phyloP scores from a whole-genome alignment of 495 filamentous ascomycete genomes.

The Penicillium crystallinum region DNA sequence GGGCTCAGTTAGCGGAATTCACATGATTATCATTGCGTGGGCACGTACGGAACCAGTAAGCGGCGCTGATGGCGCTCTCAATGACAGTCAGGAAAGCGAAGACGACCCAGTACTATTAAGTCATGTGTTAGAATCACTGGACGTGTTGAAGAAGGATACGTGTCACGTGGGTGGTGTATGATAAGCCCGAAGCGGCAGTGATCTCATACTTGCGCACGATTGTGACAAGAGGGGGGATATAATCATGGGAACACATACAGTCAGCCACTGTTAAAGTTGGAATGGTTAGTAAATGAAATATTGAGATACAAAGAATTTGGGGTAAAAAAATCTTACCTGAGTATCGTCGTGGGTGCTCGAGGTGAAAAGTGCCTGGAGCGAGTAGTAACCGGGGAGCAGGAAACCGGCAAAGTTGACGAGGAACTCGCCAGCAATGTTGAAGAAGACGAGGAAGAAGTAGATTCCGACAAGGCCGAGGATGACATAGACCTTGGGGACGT shows the following conservation, averaged over 20 bases:
- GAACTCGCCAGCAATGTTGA: slow-evolving; percentile 97
- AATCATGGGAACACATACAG: slow-evolving; percentile 52
- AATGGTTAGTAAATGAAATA: slow-evolving; percentile 11
- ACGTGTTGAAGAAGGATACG: neutral
- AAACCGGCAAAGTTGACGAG: slow-evolving; percentile 97
- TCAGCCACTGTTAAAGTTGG: slow-evolving; percentile 51
- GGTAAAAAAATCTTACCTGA: slow-evolving; percentile 53
- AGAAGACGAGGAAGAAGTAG: slow-evolving; percentile 98
- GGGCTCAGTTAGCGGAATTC: slow-evolving; percentile 8
- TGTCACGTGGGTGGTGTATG: slow-evolving; percentile 23
- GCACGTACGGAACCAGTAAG: slow-evolving; percentile 92
- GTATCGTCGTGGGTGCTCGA: slow-evolving; percentile 80
- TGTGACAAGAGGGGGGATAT: neutral
- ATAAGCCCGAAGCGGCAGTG: slow-evolving; percentile 9
- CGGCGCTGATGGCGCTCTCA: slow-evolving; percentile 87
- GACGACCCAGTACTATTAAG: slow-evolving; percentile 87
- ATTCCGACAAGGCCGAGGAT: slow-evolving; percentile 76
- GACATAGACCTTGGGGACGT: slow-evolving; percentile 92
- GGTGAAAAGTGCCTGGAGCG: slow-evolving; percentile 83
- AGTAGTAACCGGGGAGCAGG: slow-evolving; percentile 92
- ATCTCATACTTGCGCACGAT: slow-evolving; percentile 10
- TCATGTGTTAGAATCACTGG: slow-evolving; percentile 12
- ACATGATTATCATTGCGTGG: neutral
- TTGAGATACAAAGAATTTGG: slow-evolving; percentile 7
- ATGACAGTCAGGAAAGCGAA: slow-evolving; percentile 89